Percentiles rank a stretch among this genome's conserved stretches.
phyloP scores from a whole-genome alignment of 305 asterid species.

The Withania somnifera region DNA sequence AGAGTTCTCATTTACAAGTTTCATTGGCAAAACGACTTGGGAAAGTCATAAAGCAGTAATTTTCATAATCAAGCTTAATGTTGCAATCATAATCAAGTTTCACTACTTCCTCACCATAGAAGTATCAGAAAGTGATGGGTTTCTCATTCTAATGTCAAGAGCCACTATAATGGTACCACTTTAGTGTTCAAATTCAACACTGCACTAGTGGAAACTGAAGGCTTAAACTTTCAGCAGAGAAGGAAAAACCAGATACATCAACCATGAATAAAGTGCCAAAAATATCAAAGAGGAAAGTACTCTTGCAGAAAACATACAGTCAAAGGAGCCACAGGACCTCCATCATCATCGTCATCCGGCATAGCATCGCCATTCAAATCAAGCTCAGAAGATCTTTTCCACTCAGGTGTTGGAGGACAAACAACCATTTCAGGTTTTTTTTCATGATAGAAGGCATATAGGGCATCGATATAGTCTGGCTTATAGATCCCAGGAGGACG shows the following conservation, averaged over 20 bases:
- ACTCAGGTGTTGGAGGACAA: slow-evolving; percentile 87
- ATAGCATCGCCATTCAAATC: slow-evolving; percentile 93
- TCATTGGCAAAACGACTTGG: not conserved
- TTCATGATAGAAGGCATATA: slow-evolving; percentile 84
- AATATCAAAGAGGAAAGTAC: not conserved
- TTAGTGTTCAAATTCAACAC: not conserved
- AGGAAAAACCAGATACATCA: not conserved
- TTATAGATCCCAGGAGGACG: slow-evolving; percentile 99
- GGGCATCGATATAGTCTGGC: slow-evolving; percentile 80
- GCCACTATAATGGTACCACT: not conserved
- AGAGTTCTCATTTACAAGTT: not conserved
- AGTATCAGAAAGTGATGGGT: not conserved
- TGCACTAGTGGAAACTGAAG: not conserved
- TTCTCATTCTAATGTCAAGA: not conserved
- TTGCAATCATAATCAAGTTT: not conserved
- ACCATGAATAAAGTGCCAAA: not conserved
- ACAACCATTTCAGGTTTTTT: slow-evolving; percentile 68
- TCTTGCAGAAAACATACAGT: slow-evolving; percentile 28
- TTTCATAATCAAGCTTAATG: not conserved
- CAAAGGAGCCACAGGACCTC: slow-evolving; percentile 41
- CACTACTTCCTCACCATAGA: not conserved
- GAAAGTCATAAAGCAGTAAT: not conserved
- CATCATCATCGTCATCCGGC: slow-evolving; percentile 92
- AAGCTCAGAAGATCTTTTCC: slow-evolving; percentile 87
- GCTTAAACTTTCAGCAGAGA: not conserved